Conservation (phyloP, 768 basidiomycete genomes). For the Xerocomellus chrysenteron region DNA sequence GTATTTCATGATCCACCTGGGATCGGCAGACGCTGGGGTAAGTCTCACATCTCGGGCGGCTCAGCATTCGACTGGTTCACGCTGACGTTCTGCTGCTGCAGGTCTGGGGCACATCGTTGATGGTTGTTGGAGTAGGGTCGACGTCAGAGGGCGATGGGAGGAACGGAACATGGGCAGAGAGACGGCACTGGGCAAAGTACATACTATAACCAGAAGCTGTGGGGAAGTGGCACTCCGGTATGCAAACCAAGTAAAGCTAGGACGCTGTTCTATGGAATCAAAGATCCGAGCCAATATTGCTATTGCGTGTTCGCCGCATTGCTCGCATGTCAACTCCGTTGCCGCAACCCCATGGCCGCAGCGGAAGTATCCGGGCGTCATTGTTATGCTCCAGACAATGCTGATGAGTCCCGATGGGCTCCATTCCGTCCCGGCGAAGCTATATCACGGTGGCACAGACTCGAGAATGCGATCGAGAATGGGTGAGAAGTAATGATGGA, state of each 20-base stretch:
- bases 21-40: neutral
- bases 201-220: neutral
- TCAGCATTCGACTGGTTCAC: neutral
- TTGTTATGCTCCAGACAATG: neutral
- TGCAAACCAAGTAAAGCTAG: neutral
- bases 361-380: slow-evolving; percentile 9
- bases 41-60: neutral
- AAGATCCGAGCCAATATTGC: slow-evolving; percentile 15
- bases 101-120: neutral
- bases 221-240: neutral
- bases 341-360: neutral
- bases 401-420: neutral
- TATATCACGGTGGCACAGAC: neutral
- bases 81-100: neutral
- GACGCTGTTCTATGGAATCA: neutral
- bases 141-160: neutral
- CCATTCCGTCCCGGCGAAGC: neutral
- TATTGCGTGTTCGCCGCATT: slow-evolving; percentile 4
- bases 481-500: neutral
- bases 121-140: neutral
- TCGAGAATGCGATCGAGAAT: neutral
- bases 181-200: neutral
- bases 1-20: neutral
- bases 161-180: neutral
- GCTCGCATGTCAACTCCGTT: neutral